phyloP scores from a whole-genome alignment of 2,329 filamentous ascomycete species.

The Lithohypha guttulata region DNA sequence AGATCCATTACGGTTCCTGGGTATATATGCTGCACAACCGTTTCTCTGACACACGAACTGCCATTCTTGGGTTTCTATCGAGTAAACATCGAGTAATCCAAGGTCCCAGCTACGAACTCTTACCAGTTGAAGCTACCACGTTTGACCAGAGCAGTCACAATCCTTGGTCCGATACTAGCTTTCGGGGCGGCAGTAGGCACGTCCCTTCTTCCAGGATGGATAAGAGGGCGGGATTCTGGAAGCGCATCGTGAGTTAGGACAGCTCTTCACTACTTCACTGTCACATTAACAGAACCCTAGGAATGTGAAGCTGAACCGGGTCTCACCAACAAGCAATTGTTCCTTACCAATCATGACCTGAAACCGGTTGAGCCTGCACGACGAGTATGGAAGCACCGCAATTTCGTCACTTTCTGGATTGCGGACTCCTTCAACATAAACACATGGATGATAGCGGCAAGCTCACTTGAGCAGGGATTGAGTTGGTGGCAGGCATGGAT shows the following conservation, averaged over 20 bases:
- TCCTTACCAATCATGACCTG: conserved; percentile 42
- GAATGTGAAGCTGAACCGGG: conserved; percentile 64
- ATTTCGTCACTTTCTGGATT: conserved; percentile 32
- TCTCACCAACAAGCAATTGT: conserved; percentile 41
- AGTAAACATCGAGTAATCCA: conserved; percentile 7
- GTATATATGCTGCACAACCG: neutral
- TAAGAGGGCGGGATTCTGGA: conserved; percentile 1
- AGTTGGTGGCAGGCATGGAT: conserved; percentile 34
- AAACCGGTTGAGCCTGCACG: conserved; percentile 31
- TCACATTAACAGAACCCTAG: neutral
- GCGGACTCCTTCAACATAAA: conserved; percentile 30
- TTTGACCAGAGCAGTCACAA: neutral
- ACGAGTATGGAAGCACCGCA: conserved; percentile 29
- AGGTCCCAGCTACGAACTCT: neutral
- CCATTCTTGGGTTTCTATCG: conserved; percentile 6
- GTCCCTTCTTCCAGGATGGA: conserved; percentile 3
- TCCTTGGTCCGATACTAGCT: neutral
- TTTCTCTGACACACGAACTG: conserved; percentile 2
- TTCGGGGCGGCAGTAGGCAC: neutral
- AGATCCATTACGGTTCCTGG: too few relatives aligned
- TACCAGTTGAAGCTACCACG: neutral
- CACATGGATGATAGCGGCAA: conserved; percentile 30
- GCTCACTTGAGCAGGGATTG: conserved; percentile 30
- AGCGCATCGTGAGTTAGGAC: neutral
- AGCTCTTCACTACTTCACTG: neutral